These are phyloP conservation scores for Hirsutella thompsonii DNA, from an alignment of 2,329 filamentous ascomycete species.

Conservation along the genomic window DNA sequence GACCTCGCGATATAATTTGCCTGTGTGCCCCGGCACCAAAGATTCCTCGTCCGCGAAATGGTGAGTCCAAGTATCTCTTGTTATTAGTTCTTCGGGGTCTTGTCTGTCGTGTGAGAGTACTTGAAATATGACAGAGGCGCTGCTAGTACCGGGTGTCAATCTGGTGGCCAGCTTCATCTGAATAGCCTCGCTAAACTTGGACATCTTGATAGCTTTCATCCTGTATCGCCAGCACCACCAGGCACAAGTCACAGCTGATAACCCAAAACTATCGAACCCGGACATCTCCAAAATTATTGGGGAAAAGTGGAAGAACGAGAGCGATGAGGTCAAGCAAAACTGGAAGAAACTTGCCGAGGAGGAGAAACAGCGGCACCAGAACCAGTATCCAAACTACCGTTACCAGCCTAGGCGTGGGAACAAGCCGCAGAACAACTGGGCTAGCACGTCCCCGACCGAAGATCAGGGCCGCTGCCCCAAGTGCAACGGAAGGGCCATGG, in stretches of 20 bases:
- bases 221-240: slow-evolving; percentile 92
- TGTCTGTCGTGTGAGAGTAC: neutral
- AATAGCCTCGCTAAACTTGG: slow-evolving; percentile 10
- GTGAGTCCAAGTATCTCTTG: slow-evolving; percentile 24
- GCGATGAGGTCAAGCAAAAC: slow-evolving; percentile 60
- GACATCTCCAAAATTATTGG: slow-evolving; percentile 97
- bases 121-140: neutral
- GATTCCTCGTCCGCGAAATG: slow-evolving; percentile 45
- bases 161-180: neutral
- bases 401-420: slow-evolving; percentile 71
- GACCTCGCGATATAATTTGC: slow-evolving; percentile 34
- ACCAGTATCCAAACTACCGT: slow-evolving; percentile 84
- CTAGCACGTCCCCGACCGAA: slow-evolving; percentile 25
- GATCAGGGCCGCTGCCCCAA: slow-evolving; percentile 51
- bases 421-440: slow-evolving; percentile 17
- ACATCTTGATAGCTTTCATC: slow-evolving; percentile 64
- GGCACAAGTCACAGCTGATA: slow-evolving; percentile 61
- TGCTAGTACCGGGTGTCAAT: neutral
- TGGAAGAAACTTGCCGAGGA: slow-evolving; percentile 90
- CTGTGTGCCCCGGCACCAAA: slow-evolving; percentile 44
- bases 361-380: slow-evolving; percentile 80
- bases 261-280: slow-evolving; percentile 87
- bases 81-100: neutral
- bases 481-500: slow-evolving; percentile 57
- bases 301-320: slow-evolving; percentile 74